phyloP scores from a whole-genome alignment of 768 basidiomycete genomes.

The Macrolepiota albuminosa region DNA sequence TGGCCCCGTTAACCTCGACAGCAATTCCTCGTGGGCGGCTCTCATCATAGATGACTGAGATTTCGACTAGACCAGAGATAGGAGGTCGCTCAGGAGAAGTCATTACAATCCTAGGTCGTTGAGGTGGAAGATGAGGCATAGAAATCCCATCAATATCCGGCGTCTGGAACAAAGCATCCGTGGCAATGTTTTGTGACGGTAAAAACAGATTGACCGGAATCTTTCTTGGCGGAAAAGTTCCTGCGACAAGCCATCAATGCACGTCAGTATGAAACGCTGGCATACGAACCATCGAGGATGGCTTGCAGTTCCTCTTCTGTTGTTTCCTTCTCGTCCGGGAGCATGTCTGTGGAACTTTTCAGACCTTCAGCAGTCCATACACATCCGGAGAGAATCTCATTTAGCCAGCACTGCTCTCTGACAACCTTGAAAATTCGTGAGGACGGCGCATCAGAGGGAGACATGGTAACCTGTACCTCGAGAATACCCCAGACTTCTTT shows the following conservation, averaged over 20 bases:
- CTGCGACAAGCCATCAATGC: slow-evolving; percentile 27
- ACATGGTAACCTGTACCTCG: slow-evolving; percentile 41
- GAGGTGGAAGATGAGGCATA: slow-evolving; percentile 29
- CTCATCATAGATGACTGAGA: slow-evolving; percentile 59
- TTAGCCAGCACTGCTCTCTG: slow-evolving; percentile 81
- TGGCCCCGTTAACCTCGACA: slow-evolving; percentile 54
- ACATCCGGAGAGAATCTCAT: slow-evolving; percentile 58
- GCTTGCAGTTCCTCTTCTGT: slow-evolving; percentile 59
- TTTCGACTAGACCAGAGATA: slow-evolving; percentile 60
- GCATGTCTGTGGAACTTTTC: slow-evolving; percentile 21
- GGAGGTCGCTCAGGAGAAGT: slow-evolving; percentile 62
- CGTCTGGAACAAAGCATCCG: slow-evolving; percentile 41
- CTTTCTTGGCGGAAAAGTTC: slow-evolving; percentile 46
- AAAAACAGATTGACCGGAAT: slow-evolving; percentile 75
- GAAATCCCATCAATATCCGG: slow-evolving; percentile 32
- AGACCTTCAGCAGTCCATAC: slow-evolving; percentile 58
- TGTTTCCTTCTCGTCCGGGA: slow-evolving; percentile 28
- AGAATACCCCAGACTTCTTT: slow-evolving; percentile 73
- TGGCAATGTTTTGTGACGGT: slow-evolving; percentile 32
- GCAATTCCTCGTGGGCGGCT: slow-evolving; percentile 47
- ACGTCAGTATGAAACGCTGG: background rate
- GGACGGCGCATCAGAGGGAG: background rate
- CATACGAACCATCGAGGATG: slow-evolving; percentile 51
- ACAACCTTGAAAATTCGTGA: slow-evolving; percentile 47
- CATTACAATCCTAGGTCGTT: slow-evolving; percentile 55